These are phyloP conservation scores for Kodamaea neixiangensis DNA, from an alignment of 805 yeast species.

Conservation along the genomic window DNA sequence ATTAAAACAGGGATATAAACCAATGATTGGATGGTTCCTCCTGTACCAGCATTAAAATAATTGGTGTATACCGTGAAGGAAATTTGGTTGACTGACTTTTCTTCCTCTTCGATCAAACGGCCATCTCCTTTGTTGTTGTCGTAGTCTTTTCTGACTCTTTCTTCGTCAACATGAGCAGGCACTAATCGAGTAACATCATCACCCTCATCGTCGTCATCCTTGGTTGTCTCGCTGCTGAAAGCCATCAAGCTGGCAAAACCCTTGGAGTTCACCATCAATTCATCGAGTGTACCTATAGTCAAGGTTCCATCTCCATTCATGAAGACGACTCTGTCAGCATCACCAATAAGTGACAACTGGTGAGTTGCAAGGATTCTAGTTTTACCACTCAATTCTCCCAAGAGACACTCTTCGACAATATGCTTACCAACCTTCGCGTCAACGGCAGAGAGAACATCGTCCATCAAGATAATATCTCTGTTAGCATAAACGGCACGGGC, in stretches of 20 bases:
- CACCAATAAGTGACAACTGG: constrained; percentile 67
- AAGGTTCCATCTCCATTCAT: constrained; percentile 66
- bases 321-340: constrained; percentile 70
- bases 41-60: constrained; percentile 31
- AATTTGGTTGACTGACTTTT: constrained; percentile 27
- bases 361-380: constrained; percentile 84
- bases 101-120: constrained; percentile 17
- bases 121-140: not conserved
- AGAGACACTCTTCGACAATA: constrained; percentile 67
- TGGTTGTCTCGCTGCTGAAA: constrained; percentile 20
- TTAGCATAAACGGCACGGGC: constrained; percentile 79
- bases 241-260: constrained; percentile 43
- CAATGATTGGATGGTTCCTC: not conserved
- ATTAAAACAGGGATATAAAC: not conserved
- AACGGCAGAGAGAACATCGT: constrained; percentile 81
- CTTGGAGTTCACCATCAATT: constrained; percentile 42
- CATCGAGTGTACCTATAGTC: constrained; percentile 61
- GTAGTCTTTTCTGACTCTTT: not conserved
- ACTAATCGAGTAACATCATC: constrained; percentile 6
- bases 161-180: constrained; percentile 1
- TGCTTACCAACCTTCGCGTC: constrained; percentile 86
- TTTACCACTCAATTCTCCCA: constrained; percentile 54
- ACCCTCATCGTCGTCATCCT: constrained; percentile 14
- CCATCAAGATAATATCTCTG: constrained; percentile 66
- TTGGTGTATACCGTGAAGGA: constrained; percentile 31